Percentiles rank a stretch among this genome's conserved stretches.
phyloP scores from a whole-genome alignment of 208 protist genomes.

The Vickermania spadyakhi region DNA sequence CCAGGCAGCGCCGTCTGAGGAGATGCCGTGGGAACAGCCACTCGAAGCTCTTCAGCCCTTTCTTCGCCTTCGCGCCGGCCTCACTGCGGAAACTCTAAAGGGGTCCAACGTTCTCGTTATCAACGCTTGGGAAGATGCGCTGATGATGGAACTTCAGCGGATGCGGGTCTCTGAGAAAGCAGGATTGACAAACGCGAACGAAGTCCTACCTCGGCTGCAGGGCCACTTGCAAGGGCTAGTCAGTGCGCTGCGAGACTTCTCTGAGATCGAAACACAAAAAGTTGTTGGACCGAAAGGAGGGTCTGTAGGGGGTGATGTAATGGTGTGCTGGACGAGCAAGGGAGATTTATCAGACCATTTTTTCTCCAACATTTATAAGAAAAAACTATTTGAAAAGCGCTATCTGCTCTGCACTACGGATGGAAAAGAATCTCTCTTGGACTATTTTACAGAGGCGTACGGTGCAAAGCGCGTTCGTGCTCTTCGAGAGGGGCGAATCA shows the following conservation, averaged over 20 bases:
- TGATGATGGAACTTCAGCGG: background rate
- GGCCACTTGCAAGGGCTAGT: background rate
- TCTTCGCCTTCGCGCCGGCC: background rate
- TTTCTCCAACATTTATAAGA: constrained; percentile 5
- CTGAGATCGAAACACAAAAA: background rate
- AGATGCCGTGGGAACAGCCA: background rate
- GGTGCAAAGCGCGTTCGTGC: constrained; percentile 2
- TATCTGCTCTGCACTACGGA: background rate
- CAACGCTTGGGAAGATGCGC: background rate
- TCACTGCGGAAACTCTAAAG: background rate
- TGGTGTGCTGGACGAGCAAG: constrained; percentile 1
- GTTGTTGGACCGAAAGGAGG: no score
- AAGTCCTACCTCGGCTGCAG: background rate
- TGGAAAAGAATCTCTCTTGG: constrained; percentile 7
- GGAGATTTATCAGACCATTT: background rate
- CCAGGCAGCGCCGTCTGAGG: background rate
- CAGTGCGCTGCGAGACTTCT: constrained; percentile 3
- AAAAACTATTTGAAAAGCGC: constrained; percentile 8
- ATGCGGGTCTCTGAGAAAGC: background rate
- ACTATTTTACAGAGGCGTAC: constrained; percentile 20
- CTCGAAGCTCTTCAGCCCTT: background rate
- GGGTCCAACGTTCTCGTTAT: background rate
- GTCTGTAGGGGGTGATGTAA: background rate
- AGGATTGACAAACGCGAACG: background rate
- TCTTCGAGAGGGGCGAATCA: background rate